Base-by-base conservation (phyloP, 2,329 filamentous ascomycete genomes). In the Coniosporium tulheliwenetii region DNA sequence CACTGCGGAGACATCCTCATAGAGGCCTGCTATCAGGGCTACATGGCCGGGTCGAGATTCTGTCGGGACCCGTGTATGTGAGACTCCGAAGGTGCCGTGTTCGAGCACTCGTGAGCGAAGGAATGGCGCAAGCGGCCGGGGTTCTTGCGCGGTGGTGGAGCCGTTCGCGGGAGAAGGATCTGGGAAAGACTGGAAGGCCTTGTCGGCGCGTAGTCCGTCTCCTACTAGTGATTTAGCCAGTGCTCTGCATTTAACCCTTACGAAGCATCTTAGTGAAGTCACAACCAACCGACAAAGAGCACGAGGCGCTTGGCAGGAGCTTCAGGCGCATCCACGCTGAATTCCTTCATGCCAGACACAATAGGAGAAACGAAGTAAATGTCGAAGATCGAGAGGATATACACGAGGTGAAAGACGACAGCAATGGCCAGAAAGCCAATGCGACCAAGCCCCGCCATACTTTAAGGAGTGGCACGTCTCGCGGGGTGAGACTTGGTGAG, bases 321-420 rank as follows among this genome's bases (percentile, higher is more conserved):
- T 59, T 80, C 77, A 39, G 73, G 64, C 41, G 79, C 70, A 44
- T 86, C 75, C 32, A 93, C 69, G 37, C 69, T 65, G 61, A 85
- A 87, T 44, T 86, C 73, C 54, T 74, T 77, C 91, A 98, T 98
- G 56, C 91, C 91, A 66, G 81, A 83, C 41, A 96, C 91, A 51
- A 98, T 91, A 15, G 91, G 91, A 58, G 86, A 95, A 56, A 95
- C 86, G 57, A 98, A 98, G 64, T 98, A 96, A 48, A 96, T 91
- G 61, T 95, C 87, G 64, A 98, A 98, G 54, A 96, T 96, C 44
- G 86, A 94, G 57, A 81, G 83, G 42, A 94, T 81, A 61, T 98
- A 98, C 48, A 93, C 75, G 41, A 96, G 61, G 63, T 98, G 93
- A 59, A 98, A 98, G 45, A 89, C 66, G 56, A 95, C 74, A 51